Percentiles rank a stretch among this genome's conserved stretches.
Conservation (phyloP, 176 grass and related monocot genomes). For the Tillandsia fasciculata region DNA sequence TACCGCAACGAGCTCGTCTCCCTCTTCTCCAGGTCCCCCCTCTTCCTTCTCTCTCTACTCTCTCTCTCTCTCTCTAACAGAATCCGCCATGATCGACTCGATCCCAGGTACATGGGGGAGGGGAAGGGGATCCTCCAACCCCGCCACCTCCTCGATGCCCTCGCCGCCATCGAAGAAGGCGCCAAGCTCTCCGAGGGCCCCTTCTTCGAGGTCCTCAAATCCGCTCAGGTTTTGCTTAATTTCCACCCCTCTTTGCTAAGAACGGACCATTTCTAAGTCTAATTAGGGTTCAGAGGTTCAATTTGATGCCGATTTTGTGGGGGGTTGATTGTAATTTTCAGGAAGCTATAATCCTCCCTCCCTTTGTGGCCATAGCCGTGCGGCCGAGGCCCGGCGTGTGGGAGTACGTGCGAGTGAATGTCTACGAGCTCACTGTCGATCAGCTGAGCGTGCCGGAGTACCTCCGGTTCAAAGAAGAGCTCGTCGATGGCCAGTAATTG, state of each 20-base stretch:
- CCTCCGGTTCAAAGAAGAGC: constrained; percentile 85
- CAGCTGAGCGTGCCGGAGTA: constrained; percentile 77
- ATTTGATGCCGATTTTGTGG: background rate
- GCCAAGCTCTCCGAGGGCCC: constrained; percentile 58
- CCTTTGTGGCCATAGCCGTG: constrained; percentile 93
- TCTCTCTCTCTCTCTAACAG: background rate
- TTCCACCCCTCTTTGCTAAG: background rate
- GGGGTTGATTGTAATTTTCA: constrained; percentile 15
- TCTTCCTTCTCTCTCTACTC: background rate
- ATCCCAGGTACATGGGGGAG: constrained; percentile 60
- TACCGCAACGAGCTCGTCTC: constrained; percentile 93
- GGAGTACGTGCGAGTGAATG: constrained; percentile 89
- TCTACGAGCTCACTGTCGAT: constrained; percentile 86
- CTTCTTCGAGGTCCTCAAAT: constrained; percentile 82
- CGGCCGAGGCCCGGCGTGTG: constrained; percentile 89
- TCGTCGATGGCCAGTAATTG: constrained; percentile 63
- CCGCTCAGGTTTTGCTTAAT: constrained; percentile 43
- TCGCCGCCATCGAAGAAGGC: constrained; percentile 52
- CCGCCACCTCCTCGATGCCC: constrained; percentile 75
- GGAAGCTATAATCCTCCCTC: constrained; percentile 94
- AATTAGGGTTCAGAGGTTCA: background rate
- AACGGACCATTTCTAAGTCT: background rate
- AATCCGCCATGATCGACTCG: background rate
- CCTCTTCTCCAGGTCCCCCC: constrained; percentile 56
- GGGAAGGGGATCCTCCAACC: constrained; percentile 93